Evolutionary conservation across 2,329 filamentous ascomycete genomes (phyloP).

Genomic region (Fusarium ambrosium): DNA sequence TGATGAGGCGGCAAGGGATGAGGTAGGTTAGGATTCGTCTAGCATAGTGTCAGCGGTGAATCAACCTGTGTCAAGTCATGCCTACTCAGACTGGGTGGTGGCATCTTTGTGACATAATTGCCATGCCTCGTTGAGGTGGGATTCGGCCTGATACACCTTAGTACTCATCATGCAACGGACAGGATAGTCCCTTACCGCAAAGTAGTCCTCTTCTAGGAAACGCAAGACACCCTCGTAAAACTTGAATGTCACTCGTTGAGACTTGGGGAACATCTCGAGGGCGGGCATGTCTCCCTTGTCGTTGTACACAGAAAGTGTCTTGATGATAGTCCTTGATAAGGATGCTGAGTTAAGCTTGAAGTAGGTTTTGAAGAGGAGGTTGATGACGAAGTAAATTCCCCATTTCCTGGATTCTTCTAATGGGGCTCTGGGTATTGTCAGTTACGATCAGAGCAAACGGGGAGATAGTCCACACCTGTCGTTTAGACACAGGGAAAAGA

Average conservation of each 20-base stretch:
- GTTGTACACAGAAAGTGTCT: constrained; percentile 81
- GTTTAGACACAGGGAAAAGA: constrained; percentile 90
- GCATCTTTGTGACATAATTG: constrained; percentile 81
- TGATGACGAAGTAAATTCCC: constrained; percentile 96
- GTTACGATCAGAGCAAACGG: not conserved
- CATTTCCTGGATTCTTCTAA: constrained; percentile 95
- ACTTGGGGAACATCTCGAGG: constrained; percentile 84
- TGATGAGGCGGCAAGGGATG: constrained; percentile 92
- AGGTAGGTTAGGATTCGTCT: constrained; percentile 95
- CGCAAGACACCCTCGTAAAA: constrained; percentile 96
- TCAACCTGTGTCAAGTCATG: not conserved
- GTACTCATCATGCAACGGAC: not conserved
- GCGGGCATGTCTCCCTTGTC: constrained; percentile 83
- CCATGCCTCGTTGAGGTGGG: constrained; percentile 84
- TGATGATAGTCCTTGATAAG: constrained; percentile 91
- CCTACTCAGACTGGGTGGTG: constrained; percentile 83
- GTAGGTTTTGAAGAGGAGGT: constrained; percentile 97
- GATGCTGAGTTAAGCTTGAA: constrained; percentile 93
- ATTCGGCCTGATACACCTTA: constrained; percentile 73
- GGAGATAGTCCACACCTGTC: constrained; percentile 75
- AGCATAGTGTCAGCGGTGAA: constrained; percentile 15
- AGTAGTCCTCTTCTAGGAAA: constrained; percentile 95
- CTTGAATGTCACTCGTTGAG: constrained; percentile 94
- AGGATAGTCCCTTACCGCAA: constrained; percentile 65
- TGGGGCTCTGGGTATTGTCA: constrained; percentile 66